phyloP scores from a whole-genome alignment of 148 eudicot species.

The Rhododendron ferrugineum region DNA sequence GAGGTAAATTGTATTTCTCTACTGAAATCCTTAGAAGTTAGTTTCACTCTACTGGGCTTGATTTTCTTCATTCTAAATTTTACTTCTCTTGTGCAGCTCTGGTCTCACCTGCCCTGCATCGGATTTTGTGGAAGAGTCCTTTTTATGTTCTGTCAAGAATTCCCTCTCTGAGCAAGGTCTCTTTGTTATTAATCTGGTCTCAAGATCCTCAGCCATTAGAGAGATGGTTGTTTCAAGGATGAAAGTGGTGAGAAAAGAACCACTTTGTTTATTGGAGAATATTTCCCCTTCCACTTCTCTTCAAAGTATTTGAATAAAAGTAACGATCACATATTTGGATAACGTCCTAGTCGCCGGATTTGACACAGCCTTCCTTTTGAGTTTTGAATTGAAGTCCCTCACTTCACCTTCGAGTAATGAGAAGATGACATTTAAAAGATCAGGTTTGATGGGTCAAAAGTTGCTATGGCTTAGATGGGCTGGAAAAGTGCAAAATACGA shows the following conservation, averaged over 20 bases:
- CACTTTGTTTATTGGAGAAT: background rate
- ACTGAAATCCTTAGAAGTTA: background rate
- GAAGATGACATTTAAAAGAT: background rate
- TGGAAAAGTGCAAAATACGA: background rate
- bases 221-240: constrained; percentile 60
- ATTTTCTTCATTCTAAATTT: background rate
- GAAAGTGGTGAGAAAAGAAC: constrained; percentile 52
- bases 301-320: background rate
- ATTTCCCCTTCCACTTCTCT: background rate
- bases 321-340: background rate
- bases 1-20: constrained; percentile 35
- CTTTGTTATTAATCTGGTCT: constrained; percentile 78
- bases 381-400: background rate
- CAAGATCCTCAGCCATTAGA: constrained; percentile 72
- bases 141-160: constrained; percentile 48
- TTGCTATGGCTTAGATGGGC: background rate
- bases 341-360: background rate
- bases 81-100: constrained; percentile 46
- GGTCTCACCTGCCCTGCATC: constrained; percentile 91
- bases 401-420: background rate
- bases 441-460: background rate
- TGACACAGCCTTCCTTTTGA: background rate
- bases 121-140: constrained; percentile 76
- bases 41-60: background rate
- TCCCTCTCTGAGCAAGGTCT: constrained; percentile 79